These are phyloP conservation scores for Saccharomyces uvarum DNA, from an alignment of 1,139 yeast genomes.

Conservation along the genomic window DNA sequence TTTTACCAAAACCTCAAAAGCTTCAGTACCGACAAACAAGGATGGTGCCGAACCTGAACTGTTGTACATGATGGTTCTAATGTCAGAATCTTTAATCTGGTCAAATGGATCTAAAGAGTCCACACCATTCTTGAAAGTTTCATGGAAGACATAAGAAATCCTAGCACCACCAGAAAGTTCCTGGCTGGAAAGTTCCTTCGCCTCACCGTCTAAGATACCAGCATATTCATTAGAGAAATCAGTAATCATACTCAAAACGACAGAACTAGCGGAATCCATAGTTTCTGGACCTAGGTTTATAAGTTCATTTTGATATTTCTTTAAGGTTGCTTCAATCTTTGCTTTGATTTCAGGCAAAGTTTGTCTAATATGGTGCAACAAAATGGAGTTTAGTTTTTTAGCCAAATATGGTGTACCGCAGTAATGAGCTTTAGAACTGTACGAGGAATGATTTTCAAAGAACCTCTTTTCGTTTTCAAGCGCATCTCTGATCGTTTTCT, in stretches of 20 bases:
- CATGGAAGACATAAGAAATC: slow-evolving; percentile 94
- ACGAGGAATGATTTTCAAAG: slow-evolving; percentile 70
- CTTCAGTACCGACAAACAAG: slow-evolving; percentile 92
- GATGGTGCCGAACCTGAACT: slow-evolving; percentile 98
- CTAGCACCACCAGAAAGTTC: slow-evolving; percentile 97
- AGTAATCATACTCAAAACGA: slow-evolving; percentile 84
- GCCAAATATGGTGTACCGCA: slow-evolving; percentile 98
- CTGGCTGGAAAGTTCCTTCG: slow-evolving; percentile 75
- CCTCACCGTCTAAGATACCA: slow-evolving; percentile 88
- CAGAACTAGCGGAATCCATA: slow-evolving; percentile 80
- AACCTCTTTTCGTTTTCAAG: slow-evolving; percentile 69
- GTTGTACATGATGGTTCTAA: slow-evolving; percentile 94
- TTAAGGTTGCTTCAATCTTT: slow-evolving; percentile 76
- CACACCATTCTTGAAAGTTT: slow-evolving; percentile 87
- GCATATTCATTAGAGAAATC: slow-evolving; percentile 88
- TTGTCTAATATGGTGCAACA: slow-evolving; percentile 86
- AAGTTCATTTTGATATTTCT: slow-evolving; percentile 78
- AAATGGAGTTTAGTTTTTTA: slow-evolving; percentile 80
- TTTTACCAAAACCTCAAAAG: slow-evolving; percentile 91
- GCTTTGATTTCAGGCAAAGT: slow-evolving; percentile 91
- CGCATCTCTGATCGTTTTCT: slow-evolving; percentile 85
- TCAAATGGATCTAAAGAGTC: slow-evolving; percentile 93
- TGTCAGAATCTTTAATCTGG: slow-evolving; percentile 92
- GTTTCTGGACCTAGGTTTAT: slow-evolving; percentile 73
- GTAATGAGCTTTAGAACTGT: slow-evolving; percentile 75